phyloP scores from a whole-genome alignment of 805 yeast species.

The Spathaspora boniae region DNA sequence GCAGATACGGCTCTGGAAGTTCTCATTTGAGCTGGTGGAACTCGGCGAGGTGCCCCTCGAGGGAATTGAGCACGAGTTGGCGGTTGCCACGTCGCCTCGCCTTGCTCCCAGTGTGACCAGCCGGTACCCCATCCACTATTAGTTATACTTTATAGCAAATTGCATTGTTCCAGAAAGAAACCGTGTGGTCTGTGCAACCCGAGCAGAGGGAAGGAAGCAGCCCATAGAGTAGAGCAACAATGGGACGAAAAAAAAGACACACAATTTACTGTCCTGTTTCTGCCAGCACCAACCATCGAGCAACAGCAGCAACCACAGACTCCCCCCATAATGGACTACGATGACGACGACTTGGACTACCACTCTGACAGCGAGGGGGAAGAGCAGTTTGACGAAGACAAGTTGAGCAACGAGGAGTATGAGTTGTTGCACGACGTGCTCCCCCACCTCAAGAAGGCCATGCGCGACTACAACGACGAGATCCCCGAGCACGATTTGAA shows the following conservation, averaged over 20 bases:
- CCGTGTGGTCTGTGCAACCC: no score
- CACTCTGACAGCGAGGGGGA: conserved; percentile 15
- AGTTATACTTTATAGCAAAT: no score
- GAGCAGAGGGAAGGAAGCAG: no score
- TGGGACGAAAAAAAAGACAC: background rate
- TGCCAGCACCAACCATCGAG: background rate
- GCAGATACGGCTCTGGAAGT: no score
- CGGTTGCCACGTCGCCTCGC: no score
- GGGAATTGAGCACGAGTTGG: no score
- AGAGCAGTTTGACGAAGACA: conserved; percentile 36
- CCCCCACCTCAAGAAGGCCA: conserved; percentile 38
- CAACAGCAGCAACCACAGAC: background rate
- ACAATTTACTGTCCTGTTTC: background rate
- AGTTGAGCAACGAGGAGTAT: conserved; percentile 37
- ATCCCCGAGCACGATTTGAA: conserved; percentile 50
- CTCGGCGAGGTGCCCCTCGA: no score
- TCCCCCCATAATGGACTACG: conserved; percentile 8
- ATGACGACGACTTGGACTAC: conserved; percentile 13
- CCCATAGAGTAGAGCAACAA: conserved; percentile 1
- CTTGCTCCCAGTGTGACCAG: no score
- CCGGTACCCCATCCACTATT: no score
- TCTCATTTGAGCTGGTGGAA: no score
- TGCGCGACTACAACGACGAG: conserved; percentile 38
- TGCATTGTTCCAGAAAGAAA: no score
- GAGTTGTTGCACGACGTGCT: conserved; percentile 40